These are phyloP conservation scores for Verbena officinalis DNA, from an alignment of 257 asterid genomes.

Conservation along the genomic window DNA sequence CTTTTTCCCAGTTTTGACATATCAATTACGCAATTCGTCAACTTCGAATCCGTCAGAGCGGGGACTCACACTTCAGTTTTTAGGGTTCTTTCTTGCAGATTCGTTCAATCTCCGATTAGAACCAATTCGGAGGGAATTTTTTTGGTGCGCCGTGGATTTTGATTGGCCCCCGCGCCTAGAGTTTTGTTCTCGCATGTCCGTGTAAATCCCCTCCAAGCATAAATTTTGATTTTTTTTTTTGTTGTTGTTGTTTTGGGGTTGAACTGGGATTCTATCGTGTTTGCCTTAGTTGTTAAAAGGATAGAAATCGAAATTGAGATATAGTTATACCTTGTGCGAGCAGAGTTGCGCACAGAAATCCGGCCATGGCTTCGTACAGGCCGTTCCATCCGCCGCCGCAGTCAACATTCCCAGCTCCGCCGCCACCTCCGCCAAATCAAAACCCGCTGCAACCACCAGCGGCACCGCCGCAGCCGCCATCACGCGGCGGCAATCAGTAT, in stretches of 20 bases:
- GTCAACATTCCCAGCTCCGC: constrained; percentile 52
- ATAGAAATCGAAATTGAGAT: background rate
- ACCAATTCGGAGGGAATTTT: constrained; percentile 3
- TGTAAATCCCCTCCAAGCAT: background rate
- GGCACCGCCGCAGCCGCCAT: constrained; percentile 42
- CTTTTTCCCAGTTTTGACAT: constrained; percentile 9
- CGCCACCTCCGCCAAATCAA: constrained; percentile 70
- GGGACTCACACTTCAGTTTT: background rate
- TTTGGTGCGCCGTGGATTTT: background rate
- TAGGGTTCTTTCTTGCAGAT: constrained; percentile 9
- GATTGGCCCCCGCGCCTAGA: constrained; percentile 19
- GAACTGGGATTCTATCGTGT: constrained; percentile 1
- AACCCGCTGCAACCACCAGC: constrained; percentile 51
- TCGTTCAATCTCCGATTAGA: constrained; percentile 9
- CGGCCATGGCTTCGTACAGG: constrained; percentile 82
- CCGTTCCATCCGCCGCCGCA: constrained; percentile 78
- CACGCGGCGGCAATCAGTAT: constrained; percentile 43
- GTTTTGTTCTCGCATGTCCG: constrained; percentile 27
- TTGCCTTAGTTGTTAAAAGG: constrained; percentile 10
- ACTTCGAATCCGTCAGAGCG: background rate
- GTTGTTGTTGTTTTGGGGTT: constrained; percentile 16
- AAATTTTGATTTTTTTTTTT: constrained; percentile 8
- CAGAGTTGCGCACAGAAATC: constrained; percentile 22
- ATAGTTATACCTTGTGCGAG: constrained; percentile 12
- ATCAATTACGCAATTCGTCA: background rate